Percentiles rank a stretch among this genome's conserved stretches.
Conservation (phyloP, 805 yeast species). For the Tetrapisispora namnaoensis region DNA sequence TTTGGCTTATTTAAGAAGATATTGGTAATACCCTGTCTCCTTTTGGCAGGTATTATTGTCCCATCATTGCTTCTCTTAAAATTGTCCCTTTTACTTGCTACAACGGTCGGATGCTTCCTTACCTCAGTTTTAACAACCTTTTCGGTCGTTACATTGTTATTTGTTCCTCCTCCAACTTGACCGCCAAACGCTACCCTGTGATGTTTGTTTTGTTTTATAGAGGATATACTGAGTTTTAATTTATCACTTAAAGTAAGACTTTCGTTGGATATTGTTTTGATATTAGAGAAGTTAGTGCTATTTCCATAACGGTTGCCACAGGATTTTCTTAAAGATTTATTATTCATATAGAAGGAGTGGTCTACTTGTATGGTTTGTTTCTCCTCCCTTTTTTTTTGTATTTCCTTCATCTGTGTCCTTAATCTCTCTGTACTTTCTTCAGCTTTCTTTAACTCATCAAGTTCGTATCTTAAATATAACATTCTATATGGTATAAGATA, state of each 20-base stretch:
- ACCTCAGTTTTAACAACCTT: not conserved
- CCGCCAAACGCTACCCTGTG: slow-evolving; percentile 28
- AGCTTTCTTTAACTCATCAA: slow-evolving; percentile 28
- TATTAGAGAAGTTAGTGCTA: slow-evolving; percentile 9
- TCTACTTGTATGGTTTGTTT: slow-evolving; percentile 25
- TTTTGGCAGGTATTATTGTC: not conserved
- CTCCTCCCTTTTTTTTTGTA: slow-evolving; percentile 25
- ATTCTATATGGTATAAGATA: slow-evolving; percentile 30
- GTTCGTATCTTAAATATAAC: slow-evolving; percentile 26
- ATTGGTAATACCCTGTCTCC: slow-evolving; percentile 1
- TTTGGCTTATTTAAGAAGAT: not conserved
- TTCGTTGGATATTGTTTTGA: slow-evolving; percentile 14
- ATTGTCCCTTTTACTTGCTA: not conserved
- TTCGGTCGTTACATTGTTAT: not conserved
- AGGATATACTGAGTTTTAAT: slow-evolving; percentile 13
- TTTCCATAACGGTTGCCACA: slow-evolving; percentile 1
- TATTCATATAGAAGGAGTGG: slow-evolving; percentile 11
- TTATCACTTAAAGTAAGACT: slow-evolving; percentile 14
- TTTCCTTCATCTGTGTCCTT: slow-evolving; percentile 24
- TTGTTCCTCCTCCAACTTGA: slow-evolving; percentile 15
- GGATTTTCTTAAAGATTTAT: slow-evolving; percentile 5
- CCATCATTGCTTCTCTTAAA: not conserved
- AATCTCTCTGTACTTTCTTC: slow-evolving; percentile 29
- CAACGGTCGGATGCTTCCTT: not conserved
- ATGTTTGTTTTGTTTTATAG: slow-evolving; percentile 9